Percentiles rank a stretch among this genome's conserved stretches.
Conservation (phyloP, 306 rosid genomes). For the Inga laurina region DNA sequence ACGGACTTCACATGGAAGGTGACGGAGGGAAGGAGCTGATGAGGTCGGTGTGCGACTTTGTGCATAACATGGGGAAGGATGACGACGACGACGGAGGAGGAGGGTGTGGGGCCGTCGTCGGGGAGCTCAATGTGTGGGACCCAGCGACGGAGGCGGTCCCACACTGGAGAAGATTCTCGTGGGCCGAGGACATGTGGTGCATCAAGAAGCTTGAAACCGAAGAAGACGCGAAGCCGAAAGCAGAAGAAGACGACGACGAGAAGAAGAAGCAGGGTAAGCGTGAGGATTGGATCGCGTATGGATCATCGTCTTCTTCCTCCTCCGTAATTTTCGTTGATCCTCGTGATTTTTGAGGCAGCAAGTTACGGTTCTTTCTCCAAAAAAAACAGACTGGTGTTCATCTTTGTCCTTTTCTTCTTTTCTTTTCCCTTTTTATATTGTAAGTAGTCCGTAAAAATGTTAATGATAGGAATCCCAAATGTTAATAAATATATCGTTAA, state of each 20-base stretch:
- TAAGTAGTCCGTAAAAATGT: neutral
- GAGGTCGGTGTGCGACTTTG: conserved; percentile 60
- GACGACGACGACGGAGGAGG: conserved; percentile 49
- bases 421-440: neutral
- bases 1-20: conserved; percentile 78
- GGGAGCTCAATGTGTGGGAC: conserved; percentile 77
- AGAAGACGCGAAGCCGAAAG: neutral
- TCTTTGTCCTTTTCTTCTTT: neutral
- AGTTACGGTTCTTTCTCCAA: neutral
- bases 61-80: conserved; percentile 76
- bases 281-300: conserved; percentile 39
- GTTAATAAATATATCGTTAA: neutral
- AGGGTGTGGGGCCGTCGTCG: conserved; percentile 73
- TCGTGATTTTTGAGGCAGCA: conserved; percentile 59
- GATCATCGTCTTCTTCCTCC: conserved; percentile 39
- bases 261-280: neutral
- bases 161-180: conserved; percentile 79
- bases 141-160: conserved; percentile 74
- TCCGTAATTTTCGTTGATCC: conserved; percentile 80
- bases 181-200: conserved; percentile 89
- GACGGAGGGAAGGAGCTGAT: conserved; percentile 51
- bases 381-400: neutral
- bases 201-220: conserved; percentile 55
- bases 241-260: neutral
- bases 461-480: neutral